Base-by-base conservation (phyloP, 148 eudicot genomes). In the Persicaria maculosa region DNA sequence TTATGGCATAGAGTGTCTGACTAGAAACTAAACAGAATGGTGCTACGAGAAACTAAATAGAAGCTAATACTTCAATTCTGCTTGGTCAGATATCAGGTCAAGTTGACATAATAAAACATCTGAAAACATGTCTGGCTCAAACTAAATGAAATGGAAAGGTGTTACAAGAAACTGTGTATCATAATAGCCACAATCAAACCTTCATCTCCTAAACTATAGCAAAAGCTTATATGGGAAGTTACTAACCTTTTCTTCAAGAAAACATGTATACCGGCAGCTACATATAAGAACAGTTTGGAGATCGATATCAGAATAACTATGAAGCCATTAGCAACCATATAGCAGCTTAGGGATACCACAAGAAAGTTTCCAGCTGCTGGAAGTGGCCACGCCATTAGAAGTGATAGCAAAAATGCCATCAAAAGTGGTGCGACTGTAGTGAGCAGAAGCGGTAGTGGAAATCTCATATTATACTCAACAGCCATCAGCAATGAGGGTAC, bases 401-500 rank as follows among this genome's bases (percentile, higher is more conserved):
- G 81, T 52, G 97, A 89, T 76, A 85, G 80, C 76, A 86, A 75
- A 31, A 82, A 50, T 43, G 93, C 86, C 77, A 86, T 74, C 22
- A 85, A 25, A 74, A 86, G 78, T 45, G 99, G 99, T 67, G 85
- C 74, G 62, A 78, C 61, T 48, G 91, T 83, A 67, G 86, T 77
- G 50, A 76, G 76, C 65, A 88, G 81, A 85, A 89, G 90, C 72
- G 94, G 88, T 76, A 73, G 77, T 67, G 94, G 88, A 81, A 88
- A 78, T 85, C 85, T 88, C 84, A 95, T 75, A 81, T 95, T 95
- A 81, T 84, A 86, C 84, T 89, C 97, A 52, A 92, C 85, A 11
- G 99, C 92, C 64, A 89, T 84, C 79, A 95, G 81, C 86, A 92
- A 44, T 70, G 97, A 95, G 64, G 99, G 97, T 77, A 95, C 68